These are phyloP conservation scores for Trichoderma sp. DNA, from an alignment of 2,329 filamentous ascomycete genomes.

Conservation along the genomic window DNA sequence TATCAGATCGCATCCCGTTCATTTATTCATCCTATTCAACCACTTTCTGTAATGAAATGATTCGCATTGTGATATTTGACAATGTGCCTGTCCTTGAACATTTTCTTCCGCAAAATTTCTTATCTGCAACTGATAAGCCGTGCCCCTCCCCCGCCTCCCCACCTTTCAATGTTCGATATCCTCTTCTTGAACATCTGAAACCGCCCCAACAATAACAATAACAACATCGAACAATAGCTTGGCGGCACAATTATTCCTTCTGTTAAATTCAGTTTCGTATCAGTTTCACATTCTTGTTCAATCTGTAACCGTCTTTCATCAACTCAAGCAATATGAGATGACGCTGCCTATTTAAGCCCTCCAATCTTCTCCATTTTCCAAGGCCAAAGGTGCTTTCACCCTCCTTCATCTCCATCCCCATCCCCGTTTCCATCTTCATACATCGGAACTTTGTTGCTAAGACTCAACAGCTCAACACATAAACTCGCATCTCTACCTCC, in stretches of 20 bases:
- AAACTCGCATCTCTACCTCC: neutral
- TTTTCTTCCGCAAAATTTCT: neutral
- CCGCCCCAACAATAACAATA: neutral
- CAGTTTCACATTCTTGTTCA: neutral
- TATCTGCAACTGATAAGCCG: constrained; percentile 10
- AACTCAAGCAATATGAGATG: neutral
- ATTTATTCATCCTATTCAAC: neutral
- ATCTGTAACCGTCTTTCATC: neutral
- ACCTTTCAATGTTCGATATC: neutral
- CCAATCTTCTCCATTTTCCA: neutral
- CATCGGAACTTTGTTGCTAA: neutral
- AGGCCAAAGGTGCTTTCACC: neutral
- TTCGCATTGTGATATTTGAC: neutral
- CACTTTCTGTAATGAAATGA: neutral
- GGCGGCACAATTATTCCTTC: neutral
- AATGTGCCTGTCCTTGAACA: neutral
- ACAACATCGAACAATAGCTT: neutral
- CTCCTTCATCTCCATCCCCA: neutral
- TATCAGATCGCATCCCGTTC: neutral
- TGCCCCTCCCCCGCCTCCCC: constrained; percentile 19
- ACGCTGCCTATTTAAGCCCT: neutral
- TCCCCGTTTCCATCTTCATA: neutral
- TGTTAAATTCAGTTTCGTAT: neutral
- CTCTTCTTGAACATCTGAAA: neutral
- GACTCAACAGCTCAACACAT: neutral